Percentiles rank a stretch among this genome's conserved stretches.
phyloP scores from a whole-genome alignment of 73 alveolate species.

The Strombidium stylifer region DNA sequence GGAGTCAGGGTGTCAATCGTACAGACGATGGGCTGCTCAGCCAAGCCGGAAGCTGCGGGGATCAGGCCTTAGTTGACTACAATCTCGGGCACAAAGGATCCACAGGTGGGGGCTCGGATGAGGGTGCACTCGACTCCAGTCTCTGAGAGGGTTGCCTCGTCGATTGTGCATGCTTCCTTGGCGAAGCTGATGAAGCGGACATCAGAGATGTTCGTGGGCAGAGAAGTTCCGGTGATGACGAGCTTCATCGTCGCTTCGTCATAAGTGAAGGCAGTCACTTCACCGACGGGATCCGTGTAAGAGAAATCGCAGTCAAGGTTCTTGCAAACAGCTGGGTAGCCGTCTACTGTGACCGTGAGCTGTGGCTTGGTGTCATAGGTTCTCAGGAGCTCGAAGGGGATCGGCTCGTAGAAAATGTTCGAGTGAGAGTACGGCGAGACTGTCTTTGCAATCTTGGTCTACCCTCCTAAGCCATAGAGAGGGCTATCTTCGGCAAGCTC shows the following conservation, averaged over 20 bases:
- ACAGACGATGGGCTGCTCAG: background rate
- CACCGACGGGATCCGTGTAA: constrained; percentile 1
- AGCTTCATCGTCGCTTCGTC: background rate
- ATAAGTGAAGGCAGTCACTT: background rate
- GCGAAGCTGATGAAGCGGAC: background rate
- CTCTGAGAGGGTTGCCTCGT: background rate
- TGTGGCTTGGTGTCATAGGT: constrained; percentile 14
- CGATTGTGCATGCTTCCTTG: background rate
- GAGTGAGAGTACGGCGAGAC: background rate
- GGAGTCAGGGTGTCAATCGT: background rate
- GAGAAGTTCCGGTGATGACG: background rate
- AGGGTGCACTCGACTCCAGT: background rate
- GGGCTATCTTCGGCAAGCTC: background rate
- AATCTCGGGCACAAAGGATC: constrained; percentile 5
- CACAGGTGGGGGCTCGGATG: background rate
- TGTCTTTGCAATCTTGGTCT: background rate
- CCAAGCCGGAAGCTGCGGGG: background rate
- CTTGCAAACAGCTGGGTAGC: constrained; percentile 22
- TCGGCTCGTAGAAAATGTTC: constrained; percentile 24
- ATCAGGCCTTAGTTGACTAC: background rate
- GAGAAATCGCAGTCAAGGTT: constrained; percentile 1
- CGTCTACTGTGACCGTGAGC: constrained; percentile 6
- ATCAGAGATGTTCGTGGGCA: background rate
- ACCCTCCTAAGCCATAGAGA: background rate
- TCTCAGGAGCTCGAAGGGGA: constrained; percentile 19